Evolutionary conservation across 352 stramenopile species (phyloP).

Genomic region (Pythium plurisporium): DNA sequence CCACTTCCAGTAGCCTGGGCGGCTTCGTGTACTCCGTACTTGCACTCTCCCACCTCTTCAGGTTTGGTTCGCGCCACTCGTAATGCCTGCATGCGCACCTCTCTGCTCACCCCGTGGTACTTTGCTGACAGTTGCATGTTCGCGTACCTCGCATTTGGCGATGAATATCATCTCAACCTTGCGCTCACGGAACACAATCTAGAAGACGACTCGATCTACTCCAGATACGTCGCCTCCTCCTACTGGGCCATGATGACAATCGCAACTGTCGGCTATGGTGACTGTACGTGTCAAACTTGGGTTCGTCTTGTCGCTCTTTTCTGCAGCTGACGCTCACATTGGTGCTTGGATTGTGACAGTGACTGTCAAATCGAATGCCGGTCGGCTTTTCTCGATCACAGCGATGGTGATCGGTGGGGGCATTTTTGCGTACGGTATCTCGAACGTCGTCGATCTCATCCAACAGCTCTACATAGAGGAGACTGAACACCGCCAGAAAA

Average conservation of each 20-base stretch:
- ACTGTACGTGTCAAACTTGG: conserved; percentile 37
- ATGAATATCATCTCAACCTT: conserved; percentile 41
- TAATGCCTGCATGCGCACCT: too few relatives aligned
- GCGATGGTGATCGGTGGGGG: conserved; percentile 71
- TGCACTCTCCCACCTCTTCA: conserved; percentile 78
- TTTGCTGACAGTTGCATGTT: conserved; percentile 77
- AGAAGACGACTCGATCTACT: conserved; percentile 45
- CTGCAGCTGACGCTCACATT: neutral
- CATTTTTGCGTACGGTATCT: conserved; percentile 85
- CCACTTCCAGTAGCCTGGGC: conserved; percentile 67
- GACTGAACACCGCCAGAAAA: conserved; percentile 59
- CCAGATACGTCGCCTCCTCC: conserved; percentile 74
- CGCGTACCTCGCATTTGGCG: conserved; percentile 59
- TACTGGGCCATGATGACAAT: conserved; percentile 89
- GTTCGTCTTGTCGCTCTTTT: neutral
- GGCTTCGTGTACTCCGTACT: conserved; percentile 73
- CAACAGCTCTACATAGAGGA: conserved; percentile 73
- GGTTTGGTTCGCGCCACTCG: neutral
- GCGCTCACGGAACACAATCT: conserved; percentile 39
- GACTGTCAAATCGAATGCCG: conserved; percentile 60
- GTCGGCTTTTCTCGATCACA: conserved; percentile 60
- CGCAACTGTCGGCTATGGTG: conserved; percentile 73
- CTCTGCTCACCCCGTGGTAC: neutral
- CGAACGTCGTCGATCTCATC: conserved; percentile 73
- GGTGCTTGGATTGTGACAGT: conserved; percentile 31